A percentile compares a stretch with the other conserved stretches of the same genome.
These are phyloP conservation scores for Limonium bicolor DNA, from an alignment of 148 eudicot species.

Conservation along the genomic window DNA sequence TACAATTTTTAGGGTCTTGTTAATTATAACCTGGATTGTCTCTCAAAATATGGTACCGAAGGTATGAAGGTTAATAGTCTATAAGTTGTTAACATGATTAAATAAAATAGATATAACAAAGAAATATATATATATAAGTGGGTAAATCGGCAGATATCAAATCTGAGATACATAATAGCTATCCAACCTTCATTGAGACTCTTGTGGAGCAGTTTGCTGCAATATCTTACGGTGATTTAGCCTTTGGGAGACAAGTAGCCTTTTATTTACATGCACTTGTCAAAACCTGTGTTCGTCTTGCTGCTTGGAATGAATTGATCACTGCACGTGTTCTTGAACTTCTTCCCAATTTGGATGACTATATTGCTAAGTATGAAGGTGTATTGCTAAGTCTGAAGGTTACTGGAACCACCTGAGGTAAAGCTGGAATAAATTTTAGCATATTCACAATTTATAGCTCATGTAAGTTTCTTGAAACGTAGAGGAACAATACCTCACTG, in stretches of 20 bases:
- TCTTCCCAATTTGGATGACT: constrained; percentile 53
- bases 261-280: constrained; percentile 58
- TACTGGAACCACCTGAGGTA: constrained; percentile 87
- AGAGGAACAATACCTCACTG: too few species aligned
- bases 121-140: too few species aligned
- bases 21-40: too few species aligned
- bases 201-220: constrained; percentile 88
- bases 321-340: constrained; percentile 79
- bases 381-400: too few species aligned
- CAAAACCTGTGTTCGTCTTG: constrained; percentile 54
- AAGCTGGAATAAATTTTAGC: not conserved
- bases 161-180: constrained; percentile 62
- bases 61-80: too few species aligned
- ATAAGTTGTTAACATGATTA: too few species aligned
- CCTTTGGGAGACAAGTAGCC: constrained; percentile 65
- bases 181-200: constrained; percentile 61
- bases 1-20: too few species aligned
- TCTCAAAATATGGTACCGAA: too few species aligned
- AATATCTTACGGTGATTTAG: constrained; percentile 64
- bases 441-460: not conserved
- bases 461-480: too few species aligned
- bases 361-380: constrained; percentile 43
- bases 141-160: too few species aligned
- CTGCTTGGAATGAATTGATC: constrained; percentile 63
- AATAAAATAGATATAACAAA: too few species aligned